Evolutionary conservation across 2,329 filamentous ascomycete genomes (phyloP).

Genomic region (Penicillium hesseltinei): DNA sequence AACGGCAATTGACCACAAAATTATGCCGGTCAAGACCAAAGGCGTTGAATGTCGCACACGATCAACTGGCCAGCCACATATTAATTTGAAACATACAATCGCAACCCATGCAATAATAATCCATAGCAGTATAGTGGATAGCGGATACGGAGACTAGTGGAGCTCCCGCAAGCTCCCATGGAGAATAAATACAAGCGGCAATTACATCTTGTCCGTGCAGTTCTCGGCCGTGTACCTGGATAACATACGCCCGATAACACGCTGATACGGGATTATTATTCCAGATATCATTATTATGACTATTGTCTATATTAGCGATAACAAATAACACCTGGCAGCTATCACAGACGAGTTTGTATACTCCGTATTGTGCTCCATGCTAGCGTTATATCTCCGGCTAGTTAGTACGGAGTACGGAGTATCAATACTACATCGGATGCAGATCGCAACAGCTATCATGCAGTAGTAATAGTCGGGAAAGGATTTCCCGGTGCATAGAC

Average conservation of each 20-base stretch:
- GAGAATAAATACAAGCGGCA: background rate
- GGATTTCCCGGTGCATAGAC: background rate
- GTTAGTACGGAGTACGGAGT: background rate
- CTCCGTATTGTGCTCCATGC: background rate
- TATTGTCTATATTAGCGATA: background rate
- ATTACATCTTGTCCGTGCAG: background rate
- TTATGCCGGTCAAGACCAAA: background rate
- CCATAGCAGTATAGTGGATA: background rate
- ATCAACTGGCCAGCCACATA: background rate
- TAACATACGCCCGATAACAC: background rate
- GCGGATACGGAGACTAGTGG: constrained; percentile 1
- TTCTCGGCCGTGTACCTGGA: background rate
- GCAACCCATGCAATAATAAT: background rate
- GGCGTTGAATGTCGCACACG: background rate
- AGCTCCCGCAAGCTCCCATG: background rate
- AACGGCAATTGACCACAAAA: background rate
- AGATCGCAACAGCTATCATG: background rate
- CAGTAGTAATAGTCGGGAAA: background rate
- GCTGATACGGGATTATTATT: background rate
- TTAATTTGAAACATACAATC: background rate
- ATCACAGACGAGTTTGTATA: background rate
- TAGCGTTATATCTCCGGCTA: background rate
- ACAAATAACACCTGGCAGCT: background rate
- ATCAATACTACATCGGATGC: background rate
- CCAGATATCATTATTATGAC: background rate